Percentiles rank a stretch among this genome's conserved stretches.
phyloP scores from a whole-genome alignment of 257 asterid species.

The Ehretia macrophylla region DNA sequence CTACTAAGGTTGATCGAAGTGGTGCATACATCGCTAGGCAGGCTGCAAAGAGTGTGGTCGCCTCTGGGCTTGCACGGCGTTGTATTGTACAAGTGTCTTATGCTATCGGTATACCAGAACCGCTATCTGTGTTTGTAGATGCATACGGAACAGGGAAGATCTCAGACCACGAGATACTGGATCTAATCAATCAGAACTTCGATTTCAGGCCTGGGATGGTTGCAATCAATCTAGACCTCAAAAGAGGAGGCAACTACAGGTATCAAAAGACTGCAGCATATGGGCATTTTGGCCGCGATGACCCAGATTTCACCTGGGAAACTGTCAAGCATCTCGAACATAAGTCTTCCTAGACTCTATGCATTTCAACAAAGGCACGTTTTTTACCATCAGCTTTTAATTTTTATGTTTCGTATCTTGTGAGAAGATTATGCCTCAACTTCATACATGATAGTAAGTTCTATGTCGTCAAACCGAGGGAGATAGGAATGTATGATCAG shows the following conservation, averaged over 20 bases:
- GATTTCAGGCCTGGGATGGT: conserved; percentile 84
- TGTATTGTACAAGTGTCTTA: conserved; percentile 68
- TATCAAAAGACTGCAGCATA: conserved; percentile 77
- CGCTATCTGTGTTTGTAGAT: conserved; percentile 62
- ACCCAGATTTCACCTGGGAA: conserved; percentile 71
- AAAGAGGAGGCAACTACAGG: conserved; percentile 67
- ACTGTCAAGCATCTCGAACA: conserved; percentile 62
- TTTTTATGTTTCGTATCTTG: no score
- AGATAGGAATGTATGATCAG: no score
- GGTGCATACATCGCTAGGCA: conserved; percentile 71
- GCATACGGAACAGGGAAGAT: conserved; percentile 60
- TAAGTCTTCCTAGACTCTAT: conserved; percentile 7
- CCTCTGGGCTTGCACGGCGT: conserved; percentile 69
- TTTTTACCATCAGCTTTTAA: no score
- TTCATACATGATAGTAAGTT: no score
- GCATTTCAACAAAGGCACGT: neutral
- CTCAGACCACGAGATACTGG: conserved; percentile 58
- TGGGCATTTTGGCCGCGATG: conserved; percentile 71
- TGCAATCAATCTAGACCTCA: conserved; percentile 57
- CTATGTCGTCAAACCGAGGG: no score
- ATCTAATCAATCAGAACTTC: conserved; percentile 51
- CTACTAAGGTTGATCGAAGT: conserved; percentile 67
- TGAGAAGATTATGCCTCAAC: no score
- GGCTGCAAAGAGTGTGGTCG: conserved; percentile 67
- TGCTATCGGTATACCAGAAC: conserved; percentile 75